Base-by-base conservation (phyloP, 2,329 filamentous ascomycete genomes). In the Cytospora piceicola region DNA sequence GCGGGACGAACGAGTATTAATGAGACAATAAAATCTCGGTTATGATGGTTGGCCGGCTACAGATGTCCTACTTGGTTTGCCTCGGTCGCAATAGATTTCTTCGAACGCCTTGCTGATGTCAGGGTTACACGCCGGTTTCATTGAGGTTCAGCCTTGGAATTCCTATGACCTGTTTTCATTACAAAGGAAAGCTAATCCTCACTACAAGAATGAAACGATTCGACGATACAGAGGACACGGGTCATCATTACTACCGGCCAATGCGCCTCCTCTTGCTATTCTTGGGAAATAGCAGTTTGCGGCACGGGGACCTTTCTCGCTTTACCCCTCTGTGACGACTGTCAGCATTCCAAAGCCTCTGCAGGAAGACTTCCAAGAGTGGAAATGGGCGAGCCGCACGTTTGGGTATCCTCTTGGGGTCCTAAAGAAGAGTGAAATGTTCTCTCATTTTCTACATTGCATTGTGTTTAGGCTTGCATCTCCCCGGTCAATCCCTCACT, bases 321-420 rank as follows among this genome's bases (percentile, higher is more conserved):
- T 46, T 58, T 22, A 51, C 17, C 53, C n/a, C 32, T 1, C 4
- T 12, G 11, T 12, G 58, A 53, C 49, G 58, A 27, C 24, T 17
- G 39, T 17, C 58, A 55, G 32, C 36, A 58, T 7, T 15, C 3
- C 14, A 42, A 61, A 55, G 5, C 46, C 46, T 56, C 36, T 55
- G 32, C 52, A 56, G n/a, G 29, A 62, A 62, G 8, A 52, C 56
- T 14, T 7, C 32, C n/a, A 62, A 4, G 4, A 62, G 14, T 4
- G 52, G 34, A 14, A n/a, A n/a, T n/a, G n/a, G n/a, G n/a, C n/a
- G n/a, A n/a, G n/a, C n/a, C n/a, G n/a, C n/a, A n/a, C n/a, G n/a
- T n/a, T n/a, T n/a, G n/a, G n/a, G n/a, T n/a, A n/a, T n/a, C n/a
- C n/a, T n/a, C n/a, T n/a, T n/a, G n/a, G n/a, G n/a, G n/a, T n/a